These are phyloP conservation scores for Globisporangium sylvaticum DNA, from an alignment of 352 stramenopile species.

Conservation along the genomic window DNA sequence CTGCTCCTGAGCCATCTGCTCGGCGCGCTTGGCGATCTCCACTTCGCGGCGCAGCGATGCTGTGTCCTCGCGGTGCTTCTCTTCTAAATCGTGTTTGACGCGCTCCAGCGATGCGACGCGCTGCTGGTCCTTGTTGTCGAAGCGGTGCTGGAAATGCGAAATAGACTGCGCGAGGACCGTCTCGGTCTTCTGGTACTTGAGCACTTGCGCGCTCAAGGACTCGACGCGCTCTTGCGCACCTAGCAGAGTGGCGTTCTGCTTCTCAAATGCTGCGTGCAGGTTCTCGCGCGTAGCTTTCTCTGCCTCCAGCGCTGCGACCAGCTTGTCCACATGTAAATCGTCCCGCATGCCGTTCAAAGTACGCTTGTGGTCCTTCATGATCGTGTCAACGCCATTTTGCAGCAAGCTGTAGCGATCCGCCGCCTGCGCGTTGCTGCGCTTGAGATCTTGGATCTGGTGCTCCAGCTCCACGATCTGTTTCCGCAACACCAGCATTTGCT, in stretches of 20 bases:
- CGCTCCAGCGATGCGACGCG: constrained; percentile 39
- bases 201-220: constrained; percentile 37
- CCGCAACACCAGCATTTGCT: constrained; percentile 34
- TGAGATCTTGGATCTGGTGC: constrained; percentile 17
- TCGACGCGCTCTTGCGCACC: constrained; percentile 40
- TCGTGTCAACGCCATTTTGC: constrained; percentile 32
- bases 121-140: constrained; percentile 56
- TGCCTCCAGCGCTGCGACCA: constrained; percentile 52
- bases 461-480: constrained; percentile 45
- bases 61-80: constrained; percentile 30
- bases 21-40: constrained; percentile 17
- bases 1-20: constrained; percentile 32
- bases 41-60: constrained; percentile 31
- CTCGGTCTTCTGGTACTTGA: constrained; percentile 73
- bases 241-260: constrained; percentile 41
- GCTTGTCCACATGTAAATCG: constrained; percentile 38
- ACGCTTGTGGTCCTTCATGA: constrained; percentile 47
- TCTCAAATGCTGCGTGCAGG: constrained; percentile 32
- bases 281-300: constrained; percentile 43
- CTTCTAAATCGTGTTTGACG: constrained; percentile 35
- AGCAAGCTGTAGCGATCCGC: constrained; percentile 27
- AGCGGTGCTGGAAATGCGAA: constrained; percentile 61
- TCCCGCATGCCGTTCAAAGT: constrained; percentile 46
- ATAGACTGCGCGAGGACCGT: constrained; percentile 68
- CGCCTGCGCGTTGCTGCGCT: constrained; percentile 19